phyloP scores from a whole-genome alignment of 2,329 filamentous ascomycete species.

The Stagonosporopsis vannaccii region DNA sequence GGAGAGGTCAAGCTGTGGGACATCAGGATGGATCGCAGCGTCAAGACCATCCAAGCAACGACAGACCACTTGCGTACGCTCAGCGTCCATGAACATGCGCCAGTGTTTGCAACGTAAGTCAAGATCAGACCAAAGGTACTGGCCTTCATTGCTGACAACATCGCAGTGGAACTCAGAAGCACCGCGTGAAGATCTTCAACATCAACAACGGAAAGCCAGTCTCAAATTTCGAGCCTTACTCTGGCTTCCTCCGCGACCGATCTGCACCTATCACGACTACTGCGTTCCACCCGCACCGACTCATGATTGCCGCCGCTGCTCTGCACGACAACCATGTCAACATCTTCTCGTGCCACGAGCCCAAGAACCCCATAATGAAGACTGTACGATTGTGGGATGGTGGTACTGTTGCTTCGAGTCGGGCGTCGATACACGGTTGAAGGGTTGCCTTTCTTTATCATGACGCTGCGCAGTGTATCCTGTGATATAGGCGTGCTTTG shows the following conservation, averaged over 20 bases:
- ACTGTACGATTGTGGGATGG: constrained; percentile 47
- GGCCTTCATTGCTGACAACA: constrained; percentile 15
- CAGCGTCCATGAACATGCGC: constrained; percentile 93
- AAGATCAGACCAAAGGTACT: not conserved
- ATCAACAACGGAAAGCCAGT: constrained; percentile 77
- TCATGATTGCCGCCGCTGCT: constrained; percentile 87
- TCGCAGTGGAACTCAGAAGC: constrained; percentile 81
- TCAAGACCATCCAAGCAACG: constrained; percentile 77
- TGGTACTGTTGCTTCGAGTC: constrained; percentile 25
- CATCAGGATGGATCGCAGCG: constrained; percentile 81
- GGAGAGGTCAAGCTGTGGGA: constrained; percentile 97
- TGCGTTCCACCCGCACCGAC: constrained; percentile 93
- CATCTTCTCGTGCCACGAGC: constrained; percentile 67
- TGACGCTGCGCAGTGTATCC: constrained; percentile 1
- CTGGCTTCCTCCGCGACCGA: constrained; percentile 83
- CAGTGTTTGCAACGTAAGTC: constrained; percentile 75
- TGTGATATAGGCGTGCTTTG: not conserved
- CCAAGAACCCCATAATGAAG: constrained; percentile 31
- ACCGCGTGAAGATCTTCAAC: constrained; percentile 92
- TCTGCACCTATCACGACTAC: constrained; percentile 85
- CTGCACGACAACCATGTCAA: constrained; percentile 90
- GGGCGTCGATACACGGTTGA: constrained; percentile 24
- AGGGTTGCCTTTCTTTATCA: not conserved
- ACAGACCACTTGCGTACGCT: constrained; percentile 81
- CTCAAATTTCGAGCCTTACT: constrained; percentile 87